Conservation (phyloP, 441 rosid genomes). For the Pelargonium cotyledonis region DNA sequence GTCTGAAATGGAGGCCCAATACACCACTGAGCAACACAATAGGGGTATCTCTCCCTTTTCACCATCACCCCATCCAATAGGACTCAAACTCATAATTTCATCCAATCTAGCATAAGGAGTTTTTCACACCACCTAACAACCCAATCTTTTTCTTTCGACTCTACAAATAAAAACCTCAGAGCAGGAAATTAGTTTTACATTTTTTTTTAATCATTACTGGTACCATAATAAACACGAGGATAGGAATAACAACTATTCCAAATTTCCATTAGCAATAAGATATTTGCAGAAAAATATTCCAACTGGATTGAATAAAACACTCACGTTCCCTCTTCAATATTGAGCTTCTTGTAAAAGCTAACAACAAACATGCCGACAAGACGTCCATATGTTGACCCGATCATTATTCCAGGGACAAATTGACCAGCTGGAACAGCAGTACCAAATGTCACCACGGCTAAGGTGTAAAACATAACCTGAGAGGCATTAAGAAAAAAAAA, state of each 20-base stretch:
- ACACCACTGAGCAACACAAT: no score
- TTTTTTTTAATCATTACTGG: not conserved
- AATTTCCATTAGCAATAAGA: not conserved
- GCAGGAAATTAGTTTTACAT: no score
- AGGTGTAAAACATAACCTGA: constrained; percentile 91
- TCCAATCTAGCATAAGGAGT: no score
- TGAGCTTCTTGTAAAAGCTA: constrained; percentile 80
- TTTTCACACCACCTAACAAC: no score
- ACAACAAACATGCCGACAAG: constrained; percentile 96
- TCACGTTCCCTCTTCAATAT: constrained; percentile 99
- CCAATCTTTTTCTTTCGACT: no score
- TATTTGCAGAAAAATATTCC: not conserved
- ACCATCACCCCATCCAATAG: no score
- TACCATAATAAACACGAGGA: not conserved
- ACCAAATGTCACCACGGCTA: constrained; percentile 96
- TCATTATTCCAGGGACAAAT: constrained; percentile 98
- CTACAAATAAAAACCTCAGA: no score
- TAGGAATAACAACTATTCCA: not conserved
- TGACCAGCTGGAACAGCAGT: constrained; percentile 99
- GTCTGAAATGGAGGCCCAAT: no score
- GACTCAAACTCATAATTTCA: no score
- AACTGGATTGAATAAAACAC: constrained; percentile 28
- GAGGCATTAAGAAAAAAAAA: constrained; percentile 2
- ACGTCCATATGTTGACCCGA: constrained; percentile 97
- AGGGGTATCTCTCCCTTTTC: no score